Percentiles rank a stretch among this genome's conserved stretches.
Evolutionary conservation across 2,329 filamentous ascomycete species (phyloP).

Genomic region (Aspergillus bombycis): DNA sequence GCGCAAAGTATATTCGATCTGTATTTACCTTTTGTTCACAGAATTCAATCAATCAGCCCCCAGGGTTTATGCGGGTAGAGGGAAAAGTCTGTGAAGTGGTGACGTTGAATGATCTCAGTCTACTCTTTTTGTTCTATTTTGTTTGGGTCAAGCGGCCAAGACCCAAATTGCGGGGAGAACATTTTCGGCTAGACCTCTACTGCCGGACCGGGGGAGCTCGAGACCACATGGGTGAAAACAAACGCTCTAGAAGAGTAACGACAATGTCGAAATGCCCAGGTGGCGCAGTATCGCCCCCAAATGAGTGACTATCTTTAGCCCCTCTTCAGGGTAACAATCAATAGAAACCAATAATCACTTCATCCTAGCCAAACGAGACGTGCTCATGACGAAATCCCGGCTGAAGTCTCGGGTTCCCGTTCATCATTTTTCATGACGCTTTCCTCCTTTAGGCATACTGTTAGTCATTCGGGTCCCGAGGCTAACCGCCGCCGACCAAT

Average conservation of each 20-base stretch:
- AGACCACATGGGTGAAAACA: constrained; percentile 12
- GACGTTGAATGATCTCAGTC: constrained; percentile 26
- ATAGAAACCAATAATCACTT: constrained; percentile 2
- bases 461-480: constrained; percentile 24
- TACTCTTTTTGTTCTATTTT: constrained; percentile 1
- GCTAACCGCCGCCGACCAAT: constrained; percentile 29
- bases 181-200: constrained; percentile 17
- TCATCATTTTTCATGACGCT: constrained; percentile 6
- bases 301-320: neutral
- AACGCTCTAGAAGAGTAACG: neutral
- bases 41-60: neutral
- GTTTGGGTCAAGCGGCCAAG: constrained; percentile 12
- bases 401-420: constrained; percentile 17
- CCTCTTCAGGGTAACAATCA: neutral
- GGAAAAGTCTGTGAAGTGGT: constrained; percentile 21
- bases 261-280: neutral
- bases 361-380: neutral
- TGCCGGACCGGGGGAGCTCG: constrained; percentile 17
- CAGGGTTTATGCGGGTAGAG: constrained; percentile 13
- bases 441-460: constrained; percentile 10
- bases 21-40: neutral
- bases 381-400: constrained; percentile 25
- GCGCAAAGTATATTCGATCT: neutral
- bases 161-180: constrained; percentile 24
- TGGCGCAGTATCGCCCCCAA: constrained; percentile 1